Conservation (phyloP, 2,329 filamentous ascomycete genomes). For the Arachnopeziza araneosa region DNA sequence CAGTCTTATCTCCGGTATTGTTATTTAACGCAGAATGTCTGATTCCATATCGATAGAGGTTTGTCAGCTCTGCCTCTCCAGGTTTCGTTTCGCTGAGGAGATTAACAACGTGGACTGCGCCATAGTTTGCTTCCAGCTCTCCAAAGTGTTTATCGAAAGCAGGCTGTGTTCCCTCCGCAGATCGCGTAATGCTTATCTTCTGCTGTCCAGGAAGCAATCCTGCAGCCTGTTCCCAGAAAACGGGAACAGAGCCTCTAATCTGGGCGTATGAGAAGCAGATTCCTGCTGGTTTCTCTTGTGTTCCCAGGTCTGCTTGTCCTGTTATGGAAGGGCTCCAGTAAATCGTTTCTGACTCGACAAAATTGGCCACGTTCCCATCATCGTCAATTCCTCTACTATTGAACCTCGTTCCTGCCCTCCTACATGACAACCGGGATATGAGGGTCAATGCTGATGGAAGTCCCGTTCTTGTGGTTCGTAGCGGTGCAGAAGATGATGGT, state of each 20-base stretch:
- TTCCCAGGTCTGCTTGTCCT: constrained; percentile 15
- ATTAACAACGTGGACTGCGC: constrained; percentile 88
- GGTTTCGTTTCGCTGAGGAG: constrained; percentile 86
- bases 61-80: constrained; percentile 77
- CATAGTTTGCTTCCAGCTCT: constrained; percentile 78
- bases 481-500: constrained; percentile 67
- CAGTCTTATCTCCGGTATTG: constrained; percentile 45
- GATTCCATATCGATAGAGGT: constrained; percentile 74
- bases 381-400: constrained; percentile 97
- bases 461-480: constrained; percentile 60
- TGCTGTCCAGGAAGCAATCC: constrained; percentile 87
- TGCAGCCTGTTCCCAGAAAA: constrained; percentile 95
- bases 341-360: constrained; percentile 94
- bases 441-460: constrained; percentile 80
- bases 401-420: constrained; percentile 88
- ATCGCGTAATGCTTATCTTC: constrained; percentile 87
- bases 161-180: constrained; percentile 83
- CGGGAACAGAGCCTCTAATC: constrained; percentile 83
- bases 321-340: constrained; percentile 64
- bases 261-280: constrained; percentile 91
- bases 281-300: constrained; percentile 36
- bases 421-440: constrained; percentile 86
- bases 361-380: constrained; percentile 95
- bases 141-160: constrained; percentile 96
- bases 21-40: constrained; percentile 65